A percentile compares a stretch with the other conserved stretches of the same genome.
Conservation (phyloP, 2,329 filamentous ascomycete genomes). For the Penicillium sp. region DNA sequence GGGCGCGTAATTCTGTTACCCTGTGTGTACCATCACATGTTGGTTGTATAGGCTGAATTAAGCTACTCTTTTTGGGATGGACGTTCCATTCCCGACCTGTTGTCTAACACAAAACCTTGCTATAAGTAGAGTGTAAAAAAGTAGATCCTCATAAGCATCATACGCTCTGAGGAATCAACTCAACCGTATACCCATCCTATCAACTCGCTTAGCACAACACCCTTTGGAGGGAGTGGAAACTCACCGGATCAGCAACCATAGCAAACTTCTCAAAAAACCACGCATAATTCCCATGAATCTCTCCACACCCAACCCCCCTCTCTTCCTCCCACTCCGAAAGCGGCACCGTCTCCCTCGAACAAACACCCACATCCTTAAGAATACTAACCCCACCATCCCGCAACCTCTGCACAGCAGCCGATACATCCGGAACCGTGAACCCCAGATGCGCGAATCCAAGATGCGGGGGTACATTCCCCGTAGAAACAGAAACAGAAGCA, state of each 20-base stretch:
- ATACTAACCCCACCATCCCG: conserved; percentile 29
- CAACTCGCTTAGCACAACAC: neutral
- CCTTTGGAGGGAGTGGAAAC: conserved; percentile 5
- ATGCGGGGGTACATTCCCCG: conserved; percentile 34
- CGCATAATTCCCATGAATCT: conserved; percentile 35
- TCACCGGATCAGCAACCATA: conserved; percentile 40
- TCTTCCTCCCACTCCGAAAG: conserved; percentile 36
- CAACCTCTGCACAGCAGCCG: conserved; percentile 29
- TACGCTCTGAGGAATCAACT: conserved; percentile 33
- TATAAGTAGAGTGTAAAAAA: neutral
- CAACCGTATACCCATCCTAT: conserved; percentile 37
- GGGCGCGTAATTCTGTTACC: conserved; percentile 22
- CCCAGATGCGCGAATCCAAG: conserved; percentile 41
- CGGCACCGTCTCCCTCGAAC: conserved; percentile 28
- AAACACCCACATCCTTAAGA: conserved; percentile 35
- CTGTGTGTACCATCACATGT: neutral
- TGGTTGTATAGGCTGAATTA: conserved; percentile 5
- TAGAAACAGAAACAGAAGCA: conserved; percentile 18
- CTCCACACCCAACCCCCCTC: conserved; percentile 31
- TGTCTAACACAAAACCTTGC: neutral
- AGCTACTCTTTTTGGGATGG: neutral
- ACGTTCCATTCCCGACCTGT: neutral
- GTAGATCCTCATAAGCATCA: neutral
- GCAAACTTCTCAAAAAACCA: conserved; percentile 37
- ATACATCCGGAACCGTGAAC: conserved; percentile 40